These are phyloP conservation scores for Cercophora samala DNA, from an alignment of 495 filamentous ascomycete genomes.

Conservation along the genomic window DNA sequence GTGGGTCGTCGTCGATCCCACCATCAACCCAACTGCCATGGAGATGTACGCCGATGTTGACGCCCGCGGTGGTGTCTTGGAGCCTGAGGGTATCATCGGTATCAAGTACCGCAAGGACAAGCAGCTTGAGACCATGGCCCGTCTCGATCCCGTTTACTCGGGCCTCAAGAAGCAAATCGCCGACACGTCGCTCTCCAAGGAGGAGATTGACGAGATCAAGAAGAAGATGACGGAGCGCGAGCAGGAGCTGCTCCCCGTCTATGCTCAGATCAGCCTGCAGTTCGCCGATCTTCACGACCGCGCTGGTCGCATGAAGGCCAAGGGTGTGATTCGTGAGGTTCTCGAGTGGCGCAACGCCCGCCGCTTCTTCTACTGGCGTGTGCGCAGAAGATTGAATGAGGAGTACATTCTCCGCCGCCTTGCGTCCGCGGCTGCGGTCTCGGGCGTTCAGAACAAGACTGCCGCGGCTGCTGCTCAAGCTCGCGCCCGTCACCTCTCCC, in stretches of 20 bases:
- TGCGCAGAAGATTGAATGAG: conserved; percentile 93
- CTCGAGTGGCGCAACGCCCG: conserved; percentile 86
- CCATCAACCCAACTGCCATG: conserved; percentile 94
- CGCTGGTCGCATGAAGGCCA: conserved; percentile 95
- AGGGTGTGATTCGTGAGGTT: conserved; percentile 81
- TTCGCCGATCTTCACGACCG: conserved; percentile 98
- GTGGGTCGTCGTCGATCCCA: conserved; percentile 98
- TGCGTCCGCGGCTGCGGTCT: conserved; percentile 49
- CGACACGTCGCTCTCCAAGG: conserved; percentile 64
- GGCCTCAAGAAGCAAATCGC: conserved; percentile 72
- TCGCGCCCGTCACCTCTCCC: conserved; percentile 61
- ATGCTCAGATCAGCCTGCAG: conserved; percentile 87
- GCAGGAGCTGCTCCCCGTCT: conserved; percentile 83
- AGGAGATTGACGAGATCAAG: conserved; percentile 75
- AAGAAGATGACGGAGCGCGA: conserved; percentile 82
- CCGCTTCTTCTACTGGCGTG: conserved; percentile 99
- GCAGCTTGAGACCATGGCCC: conserved; percentile 97
- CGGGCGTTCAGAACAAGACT: conserved; percentile 28
- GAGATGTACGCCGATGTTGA: conserved; percentile 99
- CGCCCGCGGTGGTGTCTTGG: conserved; percentile 90
- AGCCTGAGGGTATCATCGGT: conserved; percentile 95
- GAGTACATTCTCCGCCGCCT: conserved; percentile 92
- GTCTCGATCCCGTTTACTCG: conserved; percentile 79
- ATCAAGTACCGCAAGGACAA: conserved; percentile 98
- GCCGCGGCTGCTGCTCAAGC: conserved; percentile 39